Percentiles rank a stretch among this genome's conserved stretches.
Conservation (phyloP, 192 early-diverging fungal species). For the Coemansia sp. region DNA sequence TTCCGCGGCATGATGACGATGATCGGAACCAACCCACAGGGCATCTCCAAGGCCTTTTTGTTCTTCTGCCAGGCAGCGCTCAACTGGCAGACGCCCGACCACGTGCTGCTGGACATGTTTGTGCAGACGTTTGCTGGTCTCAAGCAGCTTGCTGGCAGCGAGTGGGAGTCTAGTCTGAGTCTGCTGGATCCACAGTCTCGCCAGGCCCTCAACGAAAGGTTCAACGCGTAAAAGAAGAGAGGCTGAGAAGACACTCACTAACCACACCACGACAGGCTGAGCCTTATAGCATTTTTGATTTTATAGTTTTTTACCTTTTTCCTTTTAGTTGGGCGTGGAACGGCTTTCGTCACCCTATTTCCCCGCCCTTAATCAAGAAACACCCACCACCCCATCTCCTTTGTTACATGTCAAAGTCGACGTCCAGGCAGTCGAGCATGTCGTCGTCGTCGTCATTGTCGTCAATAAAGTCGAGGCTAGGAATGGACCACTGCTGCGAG, state of each 20-base stretch:
- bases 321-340: no score
- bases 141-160: conserved; percentile 48
- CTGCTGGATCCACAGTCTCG: conserved; percentile 46
- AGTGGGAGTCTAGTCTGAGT: conserved; percentile 50
- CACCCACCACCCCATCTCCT: conserved; percentile 42
- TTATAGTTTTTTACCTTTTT: conserved; percentile 23
- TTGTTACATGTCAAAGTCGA: no score
- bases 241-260: no score
- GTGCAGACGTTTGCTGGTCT: conserved; percentile 54
- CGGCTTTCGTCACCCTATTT: no score
- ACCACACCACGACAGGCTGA: no score
- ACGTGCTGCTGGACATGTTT: conserved; percentile 49
- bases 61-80: conserved; percentile 81
- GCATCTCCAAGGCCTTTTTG: conserved; percentile 66
- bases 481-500: conserved; percentile 42
- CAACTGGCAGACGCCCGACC: conserved; percentile 68
- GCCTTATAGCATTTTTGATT: conserved; percentile 4
- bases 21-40: conserved; percentile 88
- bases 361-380: conserved; percentile 7
- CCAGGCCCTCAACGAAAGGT: conserved; percentile 45
- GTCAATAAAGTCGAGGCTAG: conserved; percentile 10
- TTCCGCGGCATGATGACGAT: conserved; percentile 93
- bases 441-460: conserved; percentile 19
- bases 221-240: conserved; percentile 31
- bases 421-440: conserved; percentile 45